phyloP scores from a whole-genome alignment of 2,329 filamentous ascomycete species.

The Lecanicillium sp. region DNA sequence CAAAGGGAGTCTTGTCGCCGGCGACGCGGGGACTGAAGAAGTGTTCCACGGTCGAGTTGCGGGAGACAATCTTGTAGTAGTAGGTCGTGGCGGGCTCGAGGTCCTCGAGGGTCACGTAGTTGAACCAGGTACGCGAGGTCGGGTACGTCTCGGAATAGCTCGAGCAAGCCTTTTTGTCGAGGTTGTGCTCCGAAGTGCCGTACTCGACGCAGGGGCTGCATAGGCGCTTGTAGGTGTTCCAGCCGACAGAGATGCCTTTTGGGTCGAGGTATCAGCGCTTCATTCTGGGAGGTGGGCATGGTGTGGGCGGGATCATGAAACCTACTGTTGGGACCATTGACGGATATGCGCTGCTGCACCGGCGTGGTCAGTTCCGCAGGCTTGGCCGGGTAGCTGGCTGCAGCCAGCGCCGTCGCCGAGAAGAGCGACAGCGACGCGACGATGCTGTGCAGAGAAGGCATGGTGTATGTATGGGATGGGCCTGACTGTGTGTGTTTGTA shows the following conservation, averaged over 20 bases:
- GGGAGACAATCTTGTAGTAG: constrained; percentile 52
- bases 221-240: constrained; percentile 47
- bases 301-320: constrained; percentile 8
- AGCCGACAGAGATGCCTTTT: constrained; percentile 43
- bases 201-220: constrained; percentile 42
- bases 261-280: neutral
- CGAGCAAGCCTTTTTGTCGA: constrained; percentile 36
- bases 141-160: constrained; percentile 39
- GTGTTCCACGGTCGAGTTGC: constrained; percentile 44
- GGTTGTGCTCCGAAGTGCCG: constrained; percentile 31
- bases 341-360: constrained; percentile 44
- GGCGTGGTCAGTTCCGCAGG: constrained; percentile 44
- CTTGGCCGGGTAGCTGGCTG: constrained; percentile 32
- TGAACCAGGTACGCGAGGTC: constrained; percentile 46
- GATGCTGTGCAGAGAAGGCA: constrained; percentile 3
- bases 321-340: constrained; percentile 41
- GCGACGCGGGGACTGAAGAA: constrained; percentile 33
- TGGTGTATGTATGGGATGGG: neutral
- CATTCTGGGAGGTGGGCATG: neutral
- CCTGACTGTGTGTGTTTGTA: too few relatives aligned
- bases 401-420: constrained; percentile 3
- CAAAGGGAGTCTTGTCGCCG: constrained; percentile 48
- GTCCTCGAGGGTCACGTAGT: constrained; percentile 36
- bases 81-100: constrained; percentile 47
- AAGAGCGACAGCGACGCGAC: constrained; percentile 3